These are phyloP conservation scores for Colletotrichum horii DNA, from an alignment of 2,329 filamentous ascomycete species.

Conservation along the genomic window DNA sequence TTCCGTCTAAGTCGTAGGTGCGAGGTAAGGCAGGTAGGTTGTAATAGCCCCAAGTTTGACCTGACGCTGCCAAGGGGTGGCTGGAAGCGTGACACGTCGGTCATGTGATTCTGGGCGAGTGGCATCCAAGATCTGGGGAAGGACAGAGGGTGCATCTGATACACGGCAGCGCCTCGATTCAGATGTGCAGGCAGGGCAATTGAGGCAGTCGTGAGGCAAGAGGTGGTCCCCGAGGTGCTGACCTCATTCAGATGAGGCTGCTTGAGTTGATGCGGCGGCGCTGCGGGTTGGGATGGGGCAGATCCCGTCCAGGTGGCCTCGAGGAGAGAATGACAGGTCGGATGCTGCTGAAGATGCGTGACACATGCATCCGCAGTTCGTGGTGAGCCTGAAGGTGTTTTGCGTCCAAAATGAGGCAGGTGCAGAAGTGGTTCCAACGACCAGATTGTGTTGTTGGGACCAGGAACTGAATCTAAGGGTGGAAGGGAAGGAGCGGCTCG, in stretches of 20 bases:
- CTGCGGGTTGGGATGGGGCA: background rate
- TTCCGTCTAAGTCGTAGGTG: background rate
- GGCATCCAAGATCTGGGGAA: background rate
- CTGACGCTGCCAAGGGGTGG: background rate
- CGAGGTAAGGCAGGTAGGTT: background rate
- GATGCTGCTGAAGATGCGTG: background rate
- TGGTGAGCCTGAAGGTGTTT: background rate
- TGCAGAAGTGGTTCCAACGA: background rate
- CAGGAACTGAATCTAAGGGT: too few relatives aligned
- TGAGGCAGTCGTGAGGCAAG: background rate
- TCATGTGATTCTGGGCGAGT: constrained; percentile 8
- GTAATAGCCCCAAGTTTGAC: background rate
- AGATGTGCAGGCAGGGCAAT: background rate
- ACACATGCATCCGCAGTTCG: background rate
- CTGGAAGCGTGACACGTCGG: background rate
- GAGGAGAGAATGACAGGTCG: background rate
- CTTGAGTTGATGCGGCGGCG: background rate
- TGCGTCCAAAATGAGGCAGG: background rate
- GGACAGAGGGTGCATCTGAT: background rate
- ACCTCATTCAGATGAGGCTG: background rate
- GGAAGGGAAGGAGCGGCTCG: background rate
- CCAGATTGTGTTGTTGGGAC: background rate
- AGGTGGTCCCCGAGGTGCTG: background rate
- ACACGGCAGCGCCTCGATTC: background rate
- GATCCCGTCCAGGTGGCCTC: background rate